A percentile compares a stretch with the other conserved stretches of the same genome.
phyloP scores from a whole-genome alignment of 2,329 filamentous ascomycete species.

The Trichophyton rubrum region DNA sequence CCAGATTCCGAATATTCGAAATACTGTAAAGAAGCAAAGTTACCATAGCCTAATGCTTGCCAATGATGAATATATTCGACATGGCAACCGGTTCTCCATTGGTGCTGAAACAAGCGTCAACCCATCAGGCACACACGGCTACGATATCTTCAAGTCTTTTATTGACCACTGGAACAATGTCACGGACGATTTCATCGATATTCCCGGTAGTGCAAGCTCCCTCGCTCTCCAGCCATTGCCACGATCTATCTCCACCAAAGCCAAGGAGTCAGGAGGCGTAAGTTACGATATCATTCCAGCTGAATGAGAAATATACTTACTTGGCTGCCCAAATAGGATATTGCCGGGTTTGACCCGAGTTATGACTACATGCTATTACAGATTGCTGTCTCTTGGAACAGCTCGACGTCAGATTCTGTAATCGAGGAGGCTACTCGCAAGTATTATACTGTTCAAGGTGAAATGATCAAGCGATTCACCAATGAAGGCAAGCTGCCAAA shows the following conservation, averaged over 20 bases:
- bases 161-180: slow-evolving; percentile 26
- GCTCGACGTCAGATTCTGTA: slow-evolving; percentile 22
- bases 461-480: slow-evolving; percentile 24
- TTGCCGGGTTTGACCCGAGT: slow-evolving; percentile 30
- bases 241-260: slow-evolving; percentile 22
- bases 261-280: slow-evolving; percentile 24
- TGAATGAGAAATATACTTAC: slow-evolving; percentile 4
- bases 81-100: slow-evolving; percentile 31
- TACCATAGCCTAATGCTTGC: slow-evolving; percentile 37
- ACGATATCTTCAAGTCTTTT: slow-evolving; percentile 21
- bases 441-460: slow-evolving; percentile 27
- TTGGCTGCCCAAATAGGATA: slow-evolving; percentile 14
- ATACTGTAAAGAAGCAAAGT: slow-evolving; percentile 37
- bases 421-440: slow-evolving; percentile 31
- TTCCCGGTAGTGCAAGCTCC: slow-evolving; percentile 22
- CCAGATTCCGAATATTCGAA: slow-evolving; percentile 31
- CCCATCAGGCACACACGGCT: slow-evolving; percentile 21
- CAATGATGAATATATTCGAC: slow-evolving; percentile 32
- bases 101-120: slow-evolving; percentile 30
- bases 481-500: slow-evolving; percentile 26
- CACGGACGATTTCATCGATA: slow-evolving; percentile 18
- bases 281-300: background rate
- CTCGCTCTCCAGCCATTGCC: slow-evolving; percentile 30
- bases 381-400: slow-evolving; percentile 32
- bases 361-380: slow-evolving; percentile 36